These are phyloP conservation scores for Penicillium rolfsii DNA, from an alignment of 2,329 filamentous ascomycete species.

Conservation along the genomic window DNA sequence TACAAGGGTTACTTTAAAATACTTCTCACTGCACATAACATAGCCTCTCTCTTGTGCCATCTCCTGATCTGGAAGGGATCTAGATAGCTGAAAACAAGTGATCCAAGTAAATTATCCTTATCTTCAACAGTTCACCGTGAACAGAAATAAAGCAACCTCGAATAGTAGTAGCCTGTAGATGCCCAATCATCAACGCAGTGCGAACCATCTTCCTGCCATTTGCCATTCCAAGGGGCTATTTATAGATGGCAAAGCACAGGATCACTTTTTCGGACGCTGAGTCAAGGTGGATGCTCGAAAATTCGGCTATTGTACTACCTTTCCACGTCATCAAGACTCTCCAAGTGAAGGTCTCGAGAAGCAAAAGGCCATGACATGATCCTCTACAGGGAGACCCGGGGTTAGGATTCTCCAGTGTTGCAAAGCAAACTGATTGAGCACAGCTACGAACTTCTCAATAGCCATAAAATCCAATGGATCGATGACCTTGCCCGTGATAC, in stretches of 20 bases:
- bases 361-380: too few species aligned
- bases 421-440: too few species aligned
- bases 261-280: too few species aligned
- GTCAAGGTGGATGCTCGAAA: too few species aligned
- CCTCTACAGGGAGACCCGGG: too few species aligned
- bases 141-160: background rate
- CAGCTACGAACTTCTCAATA: too few species aligned
- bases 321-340: too few species aligned
- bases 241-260: constrained; percentile 21
- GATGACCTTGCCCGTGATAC: constrained; percentile 32
- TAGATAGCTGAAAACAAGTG: background rate
- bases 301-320: too few species aligned
- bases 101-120: background rate
- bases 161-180: background rate
- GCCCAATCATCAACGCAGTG: constrained; percentile 13
- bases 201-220: constrained; percentile 27
- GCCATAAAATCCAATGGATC: too few species aligned
- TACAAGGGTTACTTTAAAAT: background rate
- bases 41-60: background rate
- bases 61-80: background rate
- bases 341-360: too few species aligned
- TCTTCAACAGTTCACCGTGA: background rate
- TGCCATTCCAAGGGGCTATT: constrained; percentile 26
- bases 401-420: too few species aligned
- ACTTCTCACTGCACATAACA: background rate